Conservation (phyloP, 805 yeast genomes). For the Candida incommunis region DNA sequence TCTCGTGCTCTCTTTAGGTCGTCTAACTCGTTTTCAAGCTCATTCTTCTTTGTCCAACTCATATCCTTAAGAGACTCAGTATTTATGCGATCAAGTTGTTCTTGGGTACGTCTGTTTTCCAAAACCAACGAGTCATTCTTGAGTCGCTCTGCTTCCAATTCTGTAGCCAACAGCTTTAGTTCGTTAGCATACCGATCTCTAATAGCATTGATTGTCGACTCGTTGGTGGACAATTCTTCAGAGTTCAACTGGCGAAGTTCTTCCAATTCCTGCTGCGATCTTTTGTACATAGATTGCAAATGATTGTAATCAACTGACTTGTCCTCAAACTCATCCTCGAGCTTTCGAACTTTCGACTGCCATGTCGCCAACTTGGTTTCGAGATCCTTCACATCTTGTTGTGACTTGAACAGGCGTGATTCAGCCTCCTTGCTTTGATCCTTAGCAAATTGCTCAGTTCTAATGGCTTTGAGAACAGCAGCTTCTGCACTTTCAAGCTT, state of each 20-base stretch:
- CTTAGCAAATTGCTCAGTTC: conserved; percentile 42
- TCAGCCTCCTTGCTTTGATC: conserved; percentile 41
- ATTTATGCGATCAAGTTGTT: conserved; percentile 7
- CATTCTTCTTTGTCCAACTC: conserved; percentile 6
- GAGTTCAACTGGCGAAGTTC: conserved; percentile 42
- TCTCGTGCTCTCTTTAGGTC: conserved; percentile 29
- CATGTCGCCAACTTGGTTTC: conserved; percentile 41
- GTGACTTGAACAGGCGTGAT: conserved; percentile 30
- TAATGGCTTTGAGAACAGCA: conserved; percentile 46
- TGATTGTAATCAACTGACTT: conserved; percentile 41
- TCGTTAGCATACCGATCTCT: conserved; percentile 20
- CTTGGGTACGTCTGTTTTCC: conserved; percentile 28
- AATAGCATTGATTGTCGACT: conserved; percentile 29
- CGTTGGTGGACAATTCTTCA: conserved; percentile 54
- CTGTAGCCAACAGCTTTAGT: conserved; percentile 13
- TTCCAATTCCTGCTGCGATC: conserved; percentile 41
- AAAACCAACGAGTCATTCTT: conserved; percentile 42
- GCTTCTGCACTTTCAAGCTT: conserved; percentile 71
- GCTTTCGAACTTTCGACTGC: conserved; percentile 33
- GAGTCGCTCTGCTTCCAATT: conserved; percentile 20
- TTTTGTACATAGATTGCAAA: conserved; percentile 31
- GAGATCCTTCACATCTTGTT: conserved; percentile 35
- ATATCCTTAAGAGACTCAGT: not conserved
- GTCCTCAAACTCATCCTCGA: conserved; percentile 44
- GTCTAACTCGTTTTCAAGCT: conserved; percentile 17